A percentile compares a stretch with the other conserved stretches of the same genome.
Evolutionary conservation across 106 monocot genomes (phyloP).

Genomic region (Dendrobium officinale): DNA sequence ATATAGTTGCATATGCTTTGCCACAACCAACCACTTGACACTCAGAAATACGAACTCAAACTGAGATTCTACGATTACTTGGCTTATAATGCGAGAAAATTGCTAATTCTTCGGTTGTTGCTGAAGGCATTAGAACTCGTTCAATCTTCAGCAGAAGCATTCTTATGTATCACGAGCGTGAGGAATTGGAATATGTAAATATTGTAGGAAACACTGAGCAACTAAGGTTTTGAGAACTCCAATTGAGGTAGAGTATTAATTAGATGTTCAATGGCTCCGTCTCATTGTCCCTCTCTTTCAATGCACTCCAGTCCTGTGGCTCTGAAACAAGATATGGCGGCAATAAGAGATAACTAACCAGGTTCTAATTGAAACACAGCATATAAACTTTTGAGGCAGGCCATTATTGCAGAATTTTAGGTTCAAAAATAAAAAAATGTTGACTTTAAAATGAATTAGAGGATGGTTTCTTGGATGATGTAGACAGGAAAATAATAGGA

Average conservation of each 20-base stretch:
- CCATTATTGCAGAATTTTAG: neutral
- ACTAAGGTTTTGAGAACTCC: neutral
- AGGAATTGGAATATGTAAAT: neutral
- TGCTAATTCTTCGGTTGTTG: neutral
- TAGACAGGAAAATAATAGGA: no score
- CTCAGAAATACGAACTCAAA: neutral
- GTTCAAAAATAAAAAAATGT: neutral
- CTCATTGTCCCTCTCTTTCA: constrained; percentile 58
- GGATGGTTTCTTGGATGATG: neutral
- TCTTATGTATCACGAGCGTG: neutral
- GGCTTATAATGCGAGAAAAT: neutral
- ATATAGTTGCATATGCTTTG: no score
- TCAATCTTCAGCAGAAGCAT: neutral
- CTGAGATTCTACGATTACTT: neutral
- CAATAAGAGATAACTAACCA: neutral
- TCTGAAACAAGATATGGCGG: constrained; percentile 25
- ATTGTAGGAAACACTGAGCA: neutral
- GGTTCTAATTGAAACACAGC: neutral
- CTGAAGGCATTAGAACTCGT: neutral
- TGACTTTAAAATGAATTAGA: neutral
- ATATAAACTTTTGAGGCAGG: no score
- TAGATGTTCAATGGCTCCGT: constrained; percentile 43
- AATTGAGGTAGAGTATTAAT: neutral
- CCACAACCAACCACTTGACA: neutral
- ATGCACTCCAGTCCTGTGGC: constrained; percentile 56